Percentiles rank a stretch among this genome's conserved stretches.
phyloP scores from a whole-genome alignment of 2,329 filamentous ascomycete genomes.

The Paracoccidioides lutzii region DNA sequence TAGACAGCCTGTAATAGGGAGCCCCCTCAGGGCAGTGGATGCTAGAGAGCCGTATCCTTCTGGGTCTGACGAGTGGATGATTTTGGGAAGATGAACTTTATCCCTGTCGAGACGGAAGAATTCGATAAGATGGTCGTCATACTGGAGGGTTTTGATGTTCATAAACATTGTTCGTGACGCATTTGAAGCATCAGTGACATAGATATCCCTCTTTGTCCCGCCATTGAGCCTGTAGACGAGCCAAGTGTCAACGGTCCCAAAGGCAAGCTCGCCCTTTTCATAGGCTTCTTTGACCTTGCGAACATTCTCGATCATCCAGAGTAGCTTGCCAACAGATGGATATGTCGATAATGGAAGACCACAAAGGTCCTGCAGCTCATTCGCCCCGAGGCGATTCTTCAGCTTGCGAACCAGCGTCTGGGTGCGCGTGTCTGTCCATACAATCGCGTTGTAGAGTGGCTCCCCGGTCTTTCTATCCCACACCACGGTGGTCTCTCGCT shows the following conservation, averaged over 20 bases:
- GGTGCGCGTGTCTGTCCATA: constrained; percentile 81
- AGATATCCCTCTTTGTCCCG: constrained; percentile 51
- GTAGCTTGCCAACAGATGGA: constrained; percentile 70
- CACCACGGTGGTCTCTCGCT: constrained; percentile 75
- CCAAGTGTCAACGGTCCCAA: constrained; percentile 84
- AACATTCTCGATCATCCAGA: constrained; percentile 68
- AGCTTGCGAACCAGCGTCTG: constrained; percentile 63
- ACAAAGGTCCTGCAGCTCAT: constrained; percentile 56
- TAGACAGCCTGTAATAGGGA: constrained; percentile 60
- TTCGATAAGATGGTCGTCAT: constrained; percentile 61
- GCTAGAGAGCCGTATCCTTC: constrained; percentile 29
- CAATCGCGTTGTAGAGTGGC: constrained; percentile 75
- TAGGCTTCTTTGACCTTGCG: constrained; percentile 60
- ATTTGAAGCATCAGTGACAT: constrained; percentile 79
- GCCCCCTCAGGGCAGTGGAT: constrained; percentile 28
- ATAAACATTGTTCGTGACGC: constrained; percentile 94
- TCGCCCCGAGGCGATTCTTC: constrained; percentile 54
- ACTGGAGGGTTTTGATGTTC: constrained; percentile 68
- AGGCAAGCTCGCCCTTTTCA: constrained; percentile 62
- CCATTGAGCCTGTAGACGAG: constrained; percentile 71
- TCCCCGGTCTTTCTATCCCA: constrained; percentile 75
- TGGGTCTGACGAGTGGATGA: constrained; percentile 61
- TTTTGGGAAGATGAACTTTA: constrained; percentile 67
- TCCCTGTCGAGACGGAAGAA: constrained; percentile 62
- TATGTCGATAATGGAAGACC: constrained; percentile 81